Evolutionary conservation across 768 basidiomycete species (phyloP).

Genomic region (Suillus weaverae): DNA sequence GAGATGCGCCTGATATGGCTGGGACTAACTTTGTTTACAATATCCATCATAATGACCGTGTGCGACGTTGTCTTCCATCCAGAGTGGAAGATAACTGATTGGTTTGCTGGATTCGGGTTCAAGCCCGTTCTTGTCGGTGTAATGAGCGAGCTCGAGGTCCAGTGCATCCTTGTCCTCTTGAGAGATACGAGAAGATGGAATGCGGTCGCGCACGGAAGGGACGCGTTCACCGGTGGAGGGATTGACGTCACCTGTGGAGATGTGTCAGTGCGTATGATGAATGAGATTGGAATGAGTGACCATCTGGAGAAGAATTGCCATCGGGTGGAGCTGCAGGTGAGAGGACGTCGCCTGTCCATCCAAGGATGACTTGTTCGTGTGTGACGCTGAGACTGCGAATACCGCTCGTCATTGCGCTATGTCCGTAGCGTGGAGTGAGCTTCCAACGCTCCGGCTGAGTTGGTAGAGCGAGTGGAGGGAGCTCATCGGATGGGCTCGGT

Average conservation of each 20-base stretch:
- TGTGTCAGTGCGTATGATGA: slow-evolving; percentile 5
- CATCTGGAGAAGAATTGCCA: slow-evolving; percentile 29
- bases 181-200: slow-evolving; percentile 53
- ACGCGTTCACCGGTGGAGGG: slow-evolving; percentile 11
- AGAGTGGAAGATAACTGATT: slow-evolving; percentile 80
- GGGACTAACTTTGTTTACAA: slow-evolving; percentile 88
- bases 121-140: slow-evolving; percentile 38
- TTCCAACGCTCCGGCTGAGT: slow-evolving; percentile 54
- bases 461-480: slow-evolving; percentile 18
- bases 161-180: slow-evolving; percentile 65
- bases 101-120: slow-evolving; percentile 49
- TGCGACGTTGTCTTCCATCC: slow-evolving; percentile 86
- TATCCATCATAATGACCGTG: slow-evolving; percentile 97
- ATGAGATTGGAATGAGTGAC: slow-evolving; percentile 3
- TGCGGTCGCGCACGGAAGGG: slow-evolving; percentile 30
- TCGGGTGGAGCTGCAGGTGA: slow-evolving; percentile 36
- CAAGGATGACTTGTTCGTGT: slow-evolving; percentile 89
- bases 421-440: slow-evolving; percentile 78
- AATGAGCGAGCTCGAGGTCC: slow-evolving; percentile 61
- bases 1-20: slow-evolving; percentile 16
- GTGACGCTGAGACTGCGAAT: slow-evolving; percentile 81
- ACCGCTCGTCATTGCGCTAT: slow-evolving; percentile 93
- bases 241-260: slow-evolving; percentile 11
- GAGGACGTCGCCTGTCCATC: slow-evolving; percentile 90
- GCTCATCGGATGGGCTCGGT: slow-evolving; percentile 28